phyloP scores from a whole-genome alignment of 257 asterid species.

The Rauvolfia tetraphylla region DNA sequence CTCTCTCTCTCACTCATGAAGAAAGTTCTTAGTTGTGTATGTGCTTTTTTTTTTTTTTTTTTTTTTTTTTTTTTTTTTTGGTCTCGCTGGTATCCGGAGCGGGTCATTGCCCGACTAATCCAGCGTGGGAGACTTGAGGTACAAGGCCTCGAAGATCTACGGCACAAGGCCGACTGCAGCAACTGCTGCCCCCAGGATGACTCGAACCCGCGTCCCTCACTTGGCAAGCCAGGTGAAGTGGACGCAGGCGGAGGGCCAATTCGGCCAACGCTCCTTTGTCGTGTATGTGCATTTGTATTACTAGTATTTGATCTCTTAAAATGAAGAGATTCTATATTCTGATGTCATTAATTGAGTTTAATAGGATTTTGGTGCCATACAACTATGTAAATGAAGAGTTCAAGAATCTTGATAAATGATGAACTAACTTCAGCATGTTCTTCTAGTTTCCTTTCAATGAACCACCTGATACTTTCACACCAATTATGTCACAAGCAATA shows the following conservation, averaged over 20 bases:
- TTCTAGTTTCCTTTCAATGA: background rate
- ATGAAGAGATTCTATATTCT: conserved; percentile 44
- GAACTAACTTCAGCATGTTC: conserved; percentile 9
- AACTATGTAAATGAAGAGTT: conserved; percentile 6
- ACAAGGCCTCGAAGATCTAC: no score
- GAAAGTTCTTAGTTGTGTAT: conserved; percentile 14
- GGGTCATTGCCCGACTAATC: no score
- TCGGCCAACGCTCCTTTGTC: no score
- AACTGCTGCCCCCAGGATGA: no score
- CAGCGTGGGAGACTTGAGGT: no score
- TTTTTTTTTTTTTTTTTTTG: no score
- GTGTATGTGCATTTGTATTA: background rate
- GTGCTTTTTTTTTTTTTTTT: no score
- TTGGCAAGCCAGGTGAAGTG: no score
- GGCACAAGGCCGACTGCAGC: no score
- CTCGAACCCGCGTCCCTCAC: no score
- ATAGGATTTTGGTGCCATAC: conserved; percentile 2
- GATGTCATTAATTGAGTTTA: conserved; percentile 9
- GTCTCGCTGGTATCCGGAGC: no score
- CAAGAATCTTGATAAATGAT: conserved; percentile 2
- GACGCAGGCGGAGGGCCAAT: no score
- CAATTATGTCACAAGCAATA: background rate
- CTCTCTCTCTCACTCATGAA: background rate
- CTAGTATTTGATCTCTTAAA: conserved; percentile 28
- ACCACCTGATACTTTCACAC: background rate